Percentiles rank a stretch among this genome's conserved stretches.
These are phyloP conservation scores for Yarrowia sp. DNA, from an alignment of 805 yeast species.

Conservation along the genomic window DNA sequence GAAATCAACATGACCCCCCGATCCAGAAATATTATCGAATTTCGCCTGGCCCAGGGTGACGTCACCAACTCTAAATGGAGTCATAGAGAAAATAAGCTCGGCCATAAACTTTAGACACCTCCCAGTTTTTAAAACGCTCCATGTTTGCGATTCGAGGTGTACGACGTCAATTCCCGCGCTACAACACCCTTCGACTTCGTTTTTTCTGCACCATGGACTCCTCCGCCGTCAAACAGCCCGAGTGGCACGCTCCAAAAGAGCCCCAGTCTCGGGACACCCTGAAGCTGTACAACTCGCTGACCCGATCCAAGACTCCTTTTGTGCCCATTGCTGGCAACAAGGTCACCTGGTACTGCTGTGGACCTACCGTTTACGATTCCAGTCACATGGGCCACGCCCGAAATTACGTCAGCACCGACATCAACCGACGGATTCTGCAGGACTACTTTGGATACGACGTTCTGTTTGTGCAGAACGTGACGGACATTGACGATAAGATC, in stretches of 20 bases:
- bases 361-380: slow-evolving; percentile 96
- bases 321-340: slow-evolving; percentile 65
- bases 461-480: slow-evolving; percentile 91
- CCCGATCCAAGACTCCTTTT: slow-evolving; percentile 79
- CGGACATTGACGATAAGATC: slow-evolving; percentile 98
- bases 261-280: slow-evolving; percentile 60
- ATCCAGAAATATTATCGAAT: no score
- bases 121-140: slow-evolving; percentile 23
- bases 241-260: slow-evolving; percentile 43
- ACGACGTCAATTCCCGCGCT: slow-evolving; percentile 2
- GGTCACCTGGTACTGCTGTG: slow-evolving; percentile 96
- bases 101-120: slow-evolving; percentile 6
- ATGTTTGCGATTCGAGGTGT: slow-evolving; percentile 35
- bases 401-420: slow-evolving; percentile 93
- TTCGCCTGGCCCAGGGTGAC: neutral
- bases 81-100: slow-evolving; percentile 1
- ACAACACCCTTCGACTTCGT: neutral
- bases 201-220: slow-evolving; percentile 39
- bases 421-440: slow-evolving; percentile 85
- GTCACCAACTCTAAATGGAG: slow-evolving; percentile 24
- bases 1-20: no score
- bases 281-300: slow-evolving; percentile 80
- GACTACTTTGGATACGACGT: slow-evolving; percentile 92
- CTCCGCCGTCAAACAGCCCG: slow-evolving; percentile 47
- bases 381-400: slow-evolving; percentile 99